Conservation (phyloP, 2,329 filamentous ascomycete genomes). For the Neonectria magnoliae region DNA sequence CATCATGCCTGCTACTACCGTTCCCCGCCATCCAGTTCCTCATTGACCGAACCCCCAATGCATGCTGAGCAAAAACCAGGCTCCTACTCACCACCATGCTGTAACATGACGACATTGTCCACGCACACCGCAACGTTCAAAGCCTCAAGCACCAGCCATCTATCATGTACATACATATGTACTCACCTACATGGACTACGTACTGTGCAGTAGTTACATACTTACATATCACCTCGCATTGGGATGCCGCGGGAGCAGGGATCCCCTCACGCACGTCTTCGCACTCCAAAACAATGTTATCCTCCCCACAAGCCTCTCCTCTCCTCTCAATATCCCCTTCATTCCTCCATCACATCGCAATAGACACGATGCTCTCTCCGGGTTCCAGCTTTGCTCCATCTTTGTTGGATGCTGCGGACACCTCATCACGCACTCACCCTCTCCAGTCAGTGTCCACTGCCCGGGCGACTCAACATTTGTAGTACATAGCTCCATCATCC, state of each 20-base stretch:
- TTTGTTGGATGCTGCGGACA: not conserved
- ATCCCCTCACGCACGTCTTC: not conserved
- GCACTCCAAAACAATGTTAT: not conserved
- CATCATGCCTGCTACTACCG: conserved; percentile 12
- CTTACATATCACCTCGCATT: not conserved
- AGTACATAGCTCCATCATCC: conserved; percentile 20
- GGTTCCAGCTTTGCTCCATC: not conserved
- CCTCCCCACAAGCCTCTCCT: not conserved
- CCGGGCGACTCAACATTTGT: conserved; percentile 9
- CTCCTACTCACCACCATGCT: conserved; percentile 25
- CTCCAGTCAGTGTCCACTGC: conserved; percentile 6
- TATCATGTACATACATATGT: not conserved
- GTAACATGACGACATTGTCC: conserved; percentile 42
- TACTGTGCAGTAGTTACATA: not conserved
- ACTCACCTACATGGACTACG: not conserved
- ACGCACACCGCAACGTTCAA: conserved; percentile 23
- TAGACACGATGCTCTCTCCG: not conserved
- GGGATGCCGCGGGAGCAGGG: not conserved
- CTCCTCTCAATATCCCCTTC: conserved; percentile 1
- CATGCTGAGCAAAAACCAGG: conserved; percentile 14
- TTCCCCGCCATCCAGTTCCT: not conserved
- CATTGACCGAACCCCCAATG: conserved; percentile 1
- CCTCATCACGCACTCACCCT: not conserved
- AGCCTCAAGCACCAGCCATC: not conserved
- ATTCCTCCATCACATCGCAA: conserved; percentile 10